Evolutionary conservation across 1,284 basidiomycete species (phyloP).

Genomic region (Rugosomyces carneus): DNA sequence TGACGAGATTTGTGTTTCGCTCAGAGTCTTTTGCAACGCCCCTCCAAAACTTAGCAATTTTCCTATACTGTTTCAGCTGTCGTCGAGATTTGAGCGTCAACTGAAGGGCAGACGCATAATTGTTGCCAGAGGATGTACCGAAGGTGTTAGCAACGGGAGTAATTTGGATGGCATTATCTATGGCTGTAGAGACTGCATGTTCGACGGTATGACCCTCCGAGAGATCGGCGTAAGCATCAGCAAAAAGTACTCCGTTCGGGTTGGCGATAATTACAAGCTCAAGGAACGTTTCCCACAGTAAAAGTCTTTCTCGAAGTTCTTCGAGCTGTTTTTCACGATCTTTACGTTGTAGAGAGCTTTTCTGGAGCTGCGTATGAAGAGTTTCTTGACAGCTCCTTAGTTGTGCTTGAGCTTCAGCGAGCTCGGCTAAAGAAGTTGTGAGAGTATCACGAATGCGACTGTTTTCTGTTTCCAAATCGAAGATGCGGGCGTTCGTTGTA

Average conservation of each 20-base stretch:
- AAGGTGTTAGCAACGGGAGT: constrained; percentile 10
- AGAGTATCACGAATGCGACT: constrained; percentile 11
- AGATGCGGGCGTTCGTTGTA: constrained; percentile 14
- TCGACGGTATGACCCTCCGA: constrained; percentile 14
- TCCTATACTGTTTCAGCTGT: constrained; percentile 41
- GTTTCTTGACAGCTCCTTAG: constrained; percentile 14
- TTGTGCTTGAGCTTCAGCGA: constrained; percentile 10
- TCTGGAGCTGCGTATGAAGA: constrained; percentile 18
- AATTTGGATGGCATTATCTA: constrained; percentile 11
- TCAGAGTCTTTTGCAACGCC: constrained; percentile 31
- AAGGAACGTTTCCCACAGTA: constrained; percentile 6
- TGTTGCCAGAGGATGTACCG: constrained; percentile 37
- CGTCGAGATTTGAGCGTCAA: constrained; percentile 43
- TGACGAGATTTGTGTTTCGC: constrained; percentile 28
- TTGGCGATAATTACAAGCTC: constrained; percentile 2
- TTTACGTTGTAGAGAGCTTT: constrained; percentile 9
- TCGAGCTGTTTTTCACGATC: constrained; percentile 8
- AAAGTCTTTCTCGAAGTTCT: constrained; percentile 8
- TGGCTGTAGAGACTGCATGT: constrained; percentile 31
- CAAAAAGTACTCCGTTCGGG: constrained; percentile 1
- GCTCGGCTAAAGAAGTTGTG: constrained; percentile 6
- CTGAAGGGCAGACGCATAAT: constrained; percentile 48
- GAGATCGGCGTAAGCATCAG: not conserved
- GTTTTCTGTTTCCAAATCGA: constrained; percentile 19
- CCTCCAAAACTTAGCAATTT: constrained; percentile 51